Evolutionary conservation across 2,329 filamentous ascomycete genomes (phyloP).

Genomic region (Alternaria viburni): DNA sequence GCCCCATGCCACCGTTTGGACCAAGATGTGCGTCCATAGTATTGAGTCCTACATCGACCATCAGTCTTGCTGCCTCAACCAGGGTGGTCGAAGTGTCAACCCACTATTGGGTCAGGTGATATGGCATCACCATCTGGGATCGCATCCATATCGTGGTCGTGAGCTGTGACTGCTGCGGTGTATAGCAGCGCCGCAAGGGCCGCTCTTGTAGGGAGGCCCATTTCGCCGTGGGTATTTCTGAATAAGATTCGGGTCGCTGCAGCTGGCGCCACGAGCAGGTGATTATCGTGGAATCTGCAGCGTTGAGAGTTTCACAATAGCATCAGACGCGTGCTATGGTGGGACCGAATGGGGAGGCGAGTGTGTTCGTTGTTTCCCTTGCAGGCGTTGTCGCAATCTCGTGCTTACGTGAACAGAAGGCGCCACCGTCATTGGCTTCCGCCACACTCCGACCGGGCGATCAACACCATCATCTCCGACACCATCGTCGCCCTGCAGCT

Average conservation of each 20-base stretch:
- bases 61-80: conserved; percentile 15
- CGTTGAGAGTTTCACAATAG: conserved; percentile 23
- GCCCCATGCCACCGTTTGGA: conserved; percentile 87
- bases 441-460: conserved; percentile 9
- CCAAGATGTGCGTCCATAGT: conserved; percentile 91
- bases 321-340: conserved; percentile 3
- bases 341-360: background rate
- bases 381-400: conserved; percentile 23
- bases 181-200: conserved; percentile 32
- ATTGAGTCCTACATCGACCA: conserved; percentile 67
- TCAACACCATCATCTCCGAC: conserved; percentile 12
- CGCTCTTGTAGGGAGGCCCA: conserved; percentile 15
- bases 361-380: conserved; percentile 15
- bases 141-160: conserved; percentile 51
- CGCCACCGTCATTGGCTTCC: conserved; percentile 28
- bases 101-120: conserved; percentile 46
- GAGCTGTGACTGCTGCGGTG: conserved; percentile 37
- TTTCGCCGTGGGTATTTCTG: conserved; percentile 13
- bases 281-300: conserved; percentile 19
- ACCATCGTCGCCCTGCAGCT: background rate
- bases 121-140: conserved; percentile 48
- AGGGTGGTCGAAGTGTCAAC: background rate
- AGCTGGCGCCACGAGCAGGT: conserved; percentile 3
- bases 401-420: conserved; percentile 33
- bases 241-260: background rate